phyloP scores from a whole-genome alignment of 1,139 yeast genomes.

The Blastobotrys illinoisensis region DNA sequence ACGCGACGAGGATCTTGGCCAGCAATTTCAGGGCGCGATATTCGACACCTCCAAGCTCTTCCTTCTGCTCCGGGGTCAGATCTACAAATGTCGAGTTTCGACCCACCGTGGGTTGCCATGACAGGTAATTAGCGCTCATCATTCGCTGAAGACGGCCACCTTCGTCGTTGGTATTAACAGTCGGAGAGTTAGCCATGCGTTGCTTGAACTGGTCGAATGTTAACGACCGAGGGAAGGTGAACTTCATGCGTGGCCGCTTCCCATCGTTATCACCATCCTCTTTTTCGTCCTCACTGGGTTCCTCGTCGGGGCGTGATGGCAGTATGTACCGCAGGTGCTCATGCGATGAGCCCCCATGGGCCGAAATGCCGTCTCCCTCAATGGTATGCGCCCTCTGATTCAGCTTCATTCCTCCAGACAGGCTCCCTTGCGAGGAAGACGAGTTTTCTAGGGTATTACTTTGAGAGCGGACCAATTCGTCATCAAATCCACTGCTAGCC shows the following conservation, averaged over 20 bases:
- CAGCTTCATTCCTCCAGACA: constrained; percentile 13
- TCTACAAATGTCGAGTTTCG: constrained; percentile 89
- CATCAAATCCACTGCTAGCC: not conserved
- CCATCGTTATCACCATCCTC: constrained; percentile 3
- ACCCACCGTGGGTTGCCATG: constrained; percentile 93
- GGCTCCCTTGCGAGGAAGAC: not conserved
- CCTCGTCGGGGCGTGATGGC: not conserved
- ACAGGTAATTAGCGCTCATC: constrained; percentile 51
- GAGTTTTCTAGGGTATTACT: not conserved
- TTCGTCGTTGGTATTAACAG: not conserved
- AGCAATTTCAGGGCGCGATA: constrained; percentile 81
- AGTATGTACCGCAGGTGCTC: not conserved
- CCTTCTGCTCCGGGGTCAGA: constrained; percentile 76
- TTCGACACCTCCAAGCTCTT: constrained; percentile 95
- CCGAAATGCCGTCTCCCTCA: constrained; percentile 29
- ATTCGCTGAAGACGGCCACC: constrained; percentile 14
- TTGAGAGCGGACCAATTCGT: constrained; percentile 10
- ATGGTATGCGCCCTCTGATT: constrained; percentile 45
- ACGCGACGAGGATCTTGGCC: constrained; percentile 57
- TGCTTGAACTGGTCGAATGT: constrained; percentile 23
- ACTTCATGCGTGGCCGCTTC: not conserved
- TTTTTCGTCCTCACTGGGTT: not conserved
- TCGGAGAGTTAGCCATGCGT: constrained; percentile 5
- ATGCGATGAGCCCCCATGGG: not conserved
- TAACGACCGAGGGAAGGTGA: constrained; percentile 14